Evolutionary conservation across 2,329 filamentous ascomycete genomes (phyloP).

Genomic region (Penicillium sp.): DNA sequence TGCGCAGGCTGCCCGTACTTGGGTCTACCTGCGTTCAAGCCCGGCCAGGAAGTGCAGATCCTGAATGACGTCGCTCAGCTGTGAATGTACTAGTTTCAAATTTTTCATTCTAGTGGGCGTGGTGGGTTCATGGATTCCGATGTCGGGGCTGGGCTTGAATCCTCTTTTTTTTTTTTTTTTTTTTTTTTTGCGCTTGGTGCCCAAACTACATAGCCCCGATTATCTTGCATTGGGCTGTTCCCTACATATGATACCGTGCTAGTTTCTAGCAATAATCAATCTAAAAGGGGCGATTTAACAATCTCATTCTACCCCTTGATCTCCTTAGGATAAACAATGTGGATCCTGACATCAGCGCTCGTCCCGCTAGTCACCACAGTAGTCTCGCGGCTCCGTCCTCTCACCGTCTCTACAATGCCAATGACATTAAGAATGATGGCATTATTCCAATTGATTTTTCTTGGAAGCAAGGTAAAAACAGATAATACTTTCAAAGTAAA

Average conservation of each 20-base stretch:
- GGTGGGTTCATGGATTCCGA: slow-evolving; percentile 2
- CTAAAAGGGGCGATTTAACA: neutral
- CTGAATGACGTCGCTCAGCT: slow-evolving; percentile 9
- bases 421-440: neutral
- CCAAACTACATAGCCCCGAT: neutral
- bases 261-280: neutral
- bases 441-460: neutral
- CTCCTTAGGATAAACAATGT: neutral
- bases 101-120: neutral
- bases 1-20: slow-evolving; percentile 79
- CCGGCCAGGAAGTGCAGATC: slow-evolving; percentile 8
- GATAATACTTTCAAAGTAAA: neutral
- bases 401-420: neutral
- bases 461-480: neutral
- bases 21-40: slow-evolving; percentile 78
- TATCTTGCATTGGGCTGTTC: neutral
- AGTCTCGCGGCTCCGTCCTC: neutral
- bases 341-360: slow-evolving; percentile 4
- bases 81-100: neutral
- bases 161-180: neutral
- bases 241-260: slow-evolving; percentile 3
- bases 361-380: neutral
- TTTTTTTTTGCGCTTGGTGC: neutral
- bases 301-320: neutral
- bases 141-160: slow-evolving; percentile 1